Evolutionary conservation across 352 stramenopile genomes (phyloP).

Genomic region (Lagenidium sp.): DNA sequence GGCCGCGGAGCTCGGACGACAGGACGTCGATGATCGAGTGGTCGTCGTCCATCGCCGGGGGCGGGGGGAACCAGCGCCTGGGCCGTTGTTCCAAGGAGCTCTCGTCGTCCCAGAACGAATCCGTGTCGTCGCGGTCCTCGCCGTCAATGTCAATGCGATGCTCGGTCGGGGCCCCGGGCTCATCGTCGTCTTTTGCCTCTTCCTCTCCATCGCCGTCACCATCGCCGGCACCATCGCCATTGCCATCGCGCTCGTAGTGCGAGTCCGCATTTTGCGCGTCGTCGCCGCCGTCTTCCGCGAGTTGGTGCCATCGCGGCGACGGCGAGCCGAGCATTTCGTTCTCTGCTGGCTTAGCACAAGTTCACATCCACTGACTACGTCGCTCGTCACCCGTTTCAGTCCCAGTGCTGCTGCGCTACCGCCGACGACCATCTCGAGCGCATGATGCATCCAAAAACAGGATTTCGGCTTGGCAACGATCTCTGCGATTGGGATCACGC

Average conservation of each 20-base stretch:
- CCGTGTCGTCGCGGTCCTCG: background rate
- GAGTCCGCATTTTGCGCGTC: background rate
- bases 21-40: slow-evolving; percentile 49
- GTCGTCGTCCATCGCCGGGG: slow-evolving; percentile 2
- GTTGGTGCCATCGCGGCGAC: slow-evolving; percentile 1
- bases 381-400: too few species aligned
- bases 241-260: background rate
- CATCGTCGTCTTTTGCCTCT: background rate
- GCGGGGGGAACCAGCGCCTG: background rate
- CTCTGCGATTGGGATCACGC: background rate
- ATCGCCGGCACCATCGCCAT: background rate
- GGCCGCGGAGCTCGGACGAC: slow-evolving; percentile 24
- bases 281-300: background rate
- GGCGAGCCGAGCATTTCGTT: background rate
- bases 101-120: slow-evolving; percentile 36
- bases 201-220: background rate
- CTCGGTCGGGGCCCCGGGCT: background rate
- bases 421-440: background rate
- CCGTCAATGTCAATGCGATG: slow-evolving; percentile 8
- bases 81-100: background rate
- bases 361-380: too few species aligned
- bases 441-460: background rate
- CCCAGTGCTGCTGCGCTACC: background rate
- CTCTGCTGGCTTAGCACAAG: too few species aligned
- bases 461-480: background rate